Evolutionary conservation across 139 green algal species (phyloP).

Genomic region (Dunaliella primolecta): DNA sequence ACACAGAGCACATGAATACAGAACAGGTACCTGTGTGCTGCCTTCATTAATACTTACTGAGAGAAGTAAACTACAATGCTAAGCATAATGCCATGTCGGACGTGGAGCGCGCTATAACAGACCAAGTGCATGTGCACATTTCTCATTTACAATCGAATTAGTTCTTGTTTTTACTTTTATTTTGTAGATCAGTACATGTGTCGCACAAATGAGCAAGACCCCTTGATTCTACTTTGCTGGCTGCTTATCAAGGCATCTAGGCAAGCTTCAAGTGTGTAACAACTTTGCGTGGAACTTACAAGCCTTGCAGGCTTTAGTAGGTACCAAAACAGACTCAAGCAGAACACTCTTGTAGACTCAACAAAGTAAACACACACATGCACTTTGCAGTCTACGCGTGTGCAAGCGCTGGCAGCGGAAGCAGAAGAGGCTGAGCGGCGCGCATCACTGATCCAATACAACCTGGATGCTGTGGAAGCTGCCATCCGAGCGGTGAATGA

Average conservation of each 20-base stretch:
- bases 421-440: conserved; percentile 47
- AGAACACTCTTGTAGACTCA: background rate
- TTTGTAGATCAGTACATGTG: background rate
- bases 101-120: too few relatives aligned
- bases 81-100: too few relatives aligned
- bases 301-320: background rate
- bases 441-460: conserved; percentile 73
- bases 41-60: too few relatives aligned
- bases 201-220: background rate
- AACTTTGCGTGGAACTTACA: background rate
- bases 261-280: background rate
- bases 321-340: too few relatives aligned
- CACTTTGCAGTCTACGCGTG: conserved; percentile 55
- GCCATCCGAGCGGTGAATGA: conserved; percentile 79
- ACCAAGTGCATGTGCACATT: too few relatives aligned
- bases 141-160: too few relatives aligned
- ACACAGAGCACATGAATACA: too few relatives aligned
- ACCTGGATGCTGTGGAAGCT: conserved; percentile 82
- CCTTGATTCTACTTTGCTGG: background rate
- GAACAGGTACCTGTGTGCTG: too few relatives aligned
- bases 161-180: too few relatives aligned
- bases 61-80: too few relatives aligned
- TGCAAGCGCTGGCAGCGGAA: conserved; percentile 58
- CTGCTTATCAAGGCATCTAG: background rate
- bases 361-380: background rate